Base-by-base conservation (phyloP, 2,329 filamentous ascomycete genomes). In the Thielaviopsis populi region DNA sequence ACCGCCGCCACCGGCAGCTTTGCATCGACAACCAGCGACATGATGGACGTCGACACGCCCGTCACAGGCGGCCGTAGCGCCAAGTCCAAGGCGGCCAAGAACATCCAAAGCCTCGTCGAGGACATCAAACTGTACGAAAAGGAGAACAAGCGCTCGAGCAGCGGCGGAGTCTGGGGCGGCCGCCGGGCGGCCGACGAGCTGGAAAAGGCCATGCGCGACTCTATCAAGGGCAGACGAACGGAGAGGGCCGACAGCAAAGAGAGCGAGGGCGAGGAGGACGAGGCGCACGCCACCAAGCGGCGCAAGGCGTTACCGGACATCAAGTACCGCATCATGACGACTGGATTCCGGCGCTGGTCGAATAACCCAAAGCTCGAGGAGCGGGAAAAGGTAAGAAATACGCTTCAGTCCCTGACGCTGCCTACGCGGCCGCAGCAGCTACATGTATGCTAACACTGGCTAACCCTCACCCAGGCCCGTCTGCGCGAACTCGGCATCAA, bases 121-220 rank as follows among this genome's bases (percentile, higher is more conserved):
- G 94, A 99, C 71, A 91, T 97, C 70, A 87, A 86, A 1, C 77
- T 95, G 40, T 99, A 94, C 70, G 88, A 97, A 71, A 96, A 94
- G 72, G 94, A 99, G 75, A 90, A 83, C 77, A 96, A 95, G 76
- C 84, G 94, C 22, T 74, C 76, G 6, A 70, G 72, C 67, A 83
- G 80, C 67, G 75, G 74, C 1, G 75, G 74, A 1, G 77, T 79
- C 0, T 86, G 83, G 78, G 83, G 84, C 27, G 83, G 83, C 24
- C 85, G 84, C 69, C 77, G 83, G 60, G 83, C 83, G 0, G 79
- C 82, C 1, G 80, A 85, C 63, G 73, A 77, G 65, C 76, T 81
- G 19, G 83, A 86, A 64, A 80, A 78, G 69, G 78, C 4, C 11
- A 62, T 61, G 59, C 43, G 22, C 1, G 75, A 79, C 22, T 43